Conservation (phyloP, 306 rosid genomes). For the Malus fusca region DNA sequence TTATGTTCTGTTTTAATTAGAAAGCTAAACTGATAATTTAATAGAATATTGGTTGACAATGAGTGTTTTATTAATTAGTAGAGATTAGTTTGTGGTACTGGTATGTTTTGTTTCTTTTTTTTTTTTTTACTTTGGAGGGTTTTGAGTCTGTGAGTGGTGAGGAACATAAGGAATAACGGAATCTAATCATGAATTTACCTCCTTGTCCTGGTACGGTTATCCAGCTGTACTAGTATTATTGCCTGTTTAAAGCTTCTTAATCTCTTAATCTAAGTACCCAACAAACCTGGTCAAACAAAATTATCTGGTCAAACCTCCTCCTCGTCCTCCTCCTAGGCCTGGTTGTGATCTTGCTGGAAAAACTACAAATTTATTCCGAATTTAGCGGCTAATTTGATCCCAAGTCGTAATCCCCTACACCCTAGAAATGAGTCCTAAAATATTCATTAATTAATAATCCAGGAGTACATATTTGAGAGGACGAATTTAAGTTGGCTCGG, state of each 20-base stretch:
- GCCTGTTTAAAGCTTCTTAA: not conserved
- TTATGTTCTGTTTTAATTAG: too few species aligned
- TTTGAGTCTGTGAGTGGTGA: slow-evolving; percentile 16
- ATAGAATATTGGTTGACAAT: too few species aligned
- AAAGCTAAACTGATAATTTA: too few species aligned
- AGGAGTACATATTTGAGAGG: not conserved
- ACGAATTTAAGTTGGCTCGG: not conserved
- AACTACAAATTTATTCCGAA: slow-evolving; percentile 12
- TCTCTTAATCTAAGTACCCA: slow-evolving; percentile 3
- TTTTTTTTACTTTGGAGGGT: slow-evolving; percentile 24
- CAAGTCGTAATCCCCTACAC: slow-evolving; percentile 5
- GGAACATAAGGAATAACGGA: slow-evolving; percentile 91
- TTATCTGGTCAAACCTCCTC: slow-evolving; percentile 40
- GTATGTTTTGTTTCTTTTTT: not conserved
- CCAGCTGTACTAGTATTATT: slow-evolving; percentile 60
- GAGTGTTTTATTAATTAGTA: too few species aligned
- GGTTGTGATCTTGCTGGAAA: slow-evolving; percentile 57
- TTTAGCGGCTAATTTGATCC: slow-evolving; percentile 33
- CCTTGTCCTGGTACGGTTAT: slow-evolving; percentile 71
- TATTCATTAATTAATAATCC: not conserved
- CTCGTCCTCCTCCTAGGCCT: not conserved
- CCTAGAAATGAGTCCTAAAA: not conserved
- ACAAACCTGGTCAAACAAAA: slow-evolving; percentile 55
- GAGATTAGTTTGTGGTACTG: slow-evolving; percentile 1
- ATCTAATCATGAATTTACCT: slow-evolving; percentile 92